phyloP scores from a whole-genome alignment of 2,329 filamentous ascomycete species.

The Blastomyces gilchristii region DNA sequence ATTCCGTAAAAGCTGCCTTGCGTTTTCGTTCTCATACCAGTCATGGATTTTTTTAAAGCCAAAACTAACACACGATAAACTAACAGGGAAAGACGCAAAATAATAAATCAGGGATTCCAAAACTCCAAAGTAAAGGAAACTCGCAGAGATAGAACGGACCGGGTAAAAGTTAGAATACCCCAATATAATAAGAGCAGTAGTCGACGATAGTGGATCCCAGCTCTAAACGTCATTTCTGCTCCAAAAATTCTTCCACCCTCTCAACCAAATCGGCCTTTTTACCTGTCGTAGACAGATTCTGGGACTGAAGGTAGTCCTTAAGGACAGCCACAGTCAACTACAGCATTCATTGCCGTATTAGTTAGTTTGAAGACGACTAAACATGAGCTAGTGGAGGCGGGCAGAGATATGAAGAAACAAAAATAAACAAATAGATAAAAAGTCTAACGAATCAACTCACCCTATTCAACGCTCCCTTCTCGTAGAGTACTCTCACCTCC shows the following conservation, averaged over 20 bases:
- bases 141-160: not conserved
- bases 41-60: not conserved
- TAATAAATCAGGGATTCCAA: not conserved
- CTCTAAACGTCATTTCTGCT: slow-evolving; percentile 28
- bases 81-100: not conserved
- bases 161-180: not conserved
- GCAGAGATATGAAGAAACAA: not conserved
- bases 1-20: not conserved
- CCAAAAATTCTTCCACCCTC: slow-evolving; percentile 39
- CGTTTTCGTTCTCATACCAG: not conserved
- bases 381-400: not conserved
- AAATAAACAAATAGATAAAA: not conserved
- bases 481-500: slow-evolving; percentile 32
- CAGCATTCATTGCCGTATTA: not conserved
- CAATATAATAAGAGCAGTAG: not conserved
- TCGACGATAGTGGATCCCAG: not conserved
- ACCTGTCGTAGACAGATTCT: slow-evolving; percentile 34
- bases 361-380: slow-evolving; percentile 1
- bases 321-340: slow-evolving; percentile 39
- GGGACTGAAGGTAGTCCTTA: slow-evolving; percentile 38
- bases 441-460: slow-evolving; percentile 16
- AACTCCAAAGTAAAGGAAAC: not conserved
- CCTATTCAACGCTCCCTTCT: slow-evolving; percentile 37
- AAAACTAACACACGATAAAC: not conserved
- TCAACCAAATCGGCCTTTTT: slow-evolving; percentile 45